These are phyloP conservation scores for Leccinum laetum DNA, from an alignment of 1,284 basidiomycete genomes.

Conservation along the genomic window DNA sequence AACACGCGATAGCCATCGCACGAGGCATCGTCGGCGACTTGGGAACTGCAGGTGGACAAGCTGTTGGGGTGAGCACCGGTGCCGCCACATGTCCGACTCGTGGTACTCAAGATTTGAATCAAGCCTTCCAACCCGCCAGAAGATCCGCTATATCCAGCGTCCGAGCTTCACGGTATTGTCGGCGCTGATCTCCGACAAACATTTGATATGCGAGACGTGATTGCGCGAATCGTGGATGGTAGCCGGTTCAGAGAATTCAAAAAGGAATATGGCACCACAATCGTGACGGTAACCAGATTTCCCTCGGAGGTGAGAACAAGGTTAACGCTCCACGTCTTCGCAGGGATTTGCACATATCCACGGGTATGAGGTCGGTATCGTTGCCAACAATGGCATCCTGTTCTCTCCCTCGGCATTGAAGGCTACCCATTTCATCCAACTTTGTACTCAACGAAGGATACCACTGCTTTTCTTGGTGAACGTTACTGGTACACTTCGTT, in stretches of 20 bases:
- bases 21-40: conserved; percentile 82
- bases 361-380: conserved; percentile 86
- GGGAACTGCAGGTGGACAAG: conserved; percentile 55
- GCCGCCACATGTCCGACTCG: neutral
- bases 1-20: conserved; percentile 86
- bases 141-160: conserved; percentile 77
- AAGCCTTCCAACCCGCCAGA: conserved; percentile 63
- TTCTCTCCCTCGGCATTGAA: conserved; percentile 94
- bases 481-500: conserved; percentile 62
- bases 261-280: conserved; percentile 89
- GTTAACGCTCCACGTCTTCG: conserved; percentile 9
- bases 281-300: conserved; percentile 70
- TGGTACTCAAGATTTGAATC: conserved; percentile 14
- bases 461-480: conserved; percentile 95
- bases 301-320: neutral
- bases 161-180: conserved; percentile 89
- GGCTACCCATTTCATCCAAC: conserved; percentile 93
- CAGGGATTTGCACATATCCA: conserved; percentile 92
- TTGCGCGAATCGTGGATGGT: conserved; percentile 89
- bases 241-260: conserved; percentile 96
- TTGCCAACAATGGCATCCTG: conserved; percentile 94
- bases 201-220: conserved; percentile 94
- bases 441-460: conserved; percentile 90
- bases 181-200: conserved; percentile 85
- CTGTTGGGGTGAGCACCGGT: conserved; percentile 46